Conservation (phyloP, 2,329 filamentous ascomycete species). For the Alternaria conjuncta region DNA sequence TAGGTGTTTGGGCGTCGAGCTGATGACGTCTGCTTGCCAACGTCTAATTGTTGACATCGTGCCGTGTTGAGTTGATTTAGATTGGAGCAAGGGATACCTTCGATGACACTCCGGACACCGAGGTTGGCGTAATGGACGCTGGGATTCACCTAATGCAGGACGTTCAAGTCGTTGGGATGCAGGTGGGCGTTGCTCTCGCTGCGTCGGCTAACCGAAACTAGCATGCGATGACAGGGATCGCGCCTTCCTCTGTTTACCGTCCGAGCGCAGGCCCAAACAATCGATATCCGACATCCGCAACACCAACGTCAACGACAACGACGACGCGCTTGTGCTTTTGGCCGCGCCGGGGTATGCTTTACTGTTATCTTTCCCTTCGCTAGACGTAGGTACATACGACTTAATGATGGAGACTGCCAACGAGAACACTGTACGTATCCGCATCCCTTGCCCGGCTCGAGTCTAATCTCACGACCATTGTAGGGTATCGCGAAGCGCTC, state of each 20-base stretch:
- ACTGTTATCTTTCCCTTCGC: slow-evolving; percentile 10
- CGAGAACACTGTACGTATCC: slow-evolving; percentile 40
- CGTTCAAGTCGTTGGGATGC: neutral
- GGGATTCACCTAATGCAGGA: neutral
- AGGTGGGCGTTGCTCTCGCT: neutral
- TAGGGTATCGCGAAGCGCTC: slow-evolving; percentile 38
- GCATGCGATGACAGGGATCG: slow-evolving; percentile 8
- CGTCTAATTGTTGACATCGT: neutral
- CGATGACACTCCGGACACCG: too few relatives aligned
- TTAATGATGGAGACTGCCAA: slow-evolving; percentile 29
- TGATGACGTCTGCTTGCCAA: neutral
- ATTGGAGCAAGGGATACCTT: too few relatives aligned
- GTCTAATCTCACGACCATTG: slow-evolving; percentile 17
- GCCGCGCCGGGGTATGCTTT: slow-evolving; percentile 6
- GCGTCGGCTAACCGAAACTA: slow-evolving; percentile 1
- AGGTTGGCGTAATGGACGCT: neutral
- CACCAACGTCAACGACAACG: slow-evolving; percentile 2
- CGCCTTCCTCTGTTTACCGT: slow-evolving; percentile 15
- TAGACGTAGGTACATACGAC: neutral
- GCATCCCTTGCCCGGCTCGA: slow-evolving; percentile 6
- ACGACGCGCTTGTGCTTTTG: slow-evolving; percentile 11
- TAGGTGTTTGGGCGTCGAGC: too few relatives aligned
- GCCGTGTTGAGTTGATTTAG: too few relatives aligned
- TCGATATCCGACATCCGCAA: slow-evolving; percentile 9
- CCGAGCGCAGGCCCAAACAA: slow-evolving; percentile 16